Base-by-base conservation (phyloP, 768 basidiomycete species). In the Hygrophoropsis aurantiaca region DNA sequence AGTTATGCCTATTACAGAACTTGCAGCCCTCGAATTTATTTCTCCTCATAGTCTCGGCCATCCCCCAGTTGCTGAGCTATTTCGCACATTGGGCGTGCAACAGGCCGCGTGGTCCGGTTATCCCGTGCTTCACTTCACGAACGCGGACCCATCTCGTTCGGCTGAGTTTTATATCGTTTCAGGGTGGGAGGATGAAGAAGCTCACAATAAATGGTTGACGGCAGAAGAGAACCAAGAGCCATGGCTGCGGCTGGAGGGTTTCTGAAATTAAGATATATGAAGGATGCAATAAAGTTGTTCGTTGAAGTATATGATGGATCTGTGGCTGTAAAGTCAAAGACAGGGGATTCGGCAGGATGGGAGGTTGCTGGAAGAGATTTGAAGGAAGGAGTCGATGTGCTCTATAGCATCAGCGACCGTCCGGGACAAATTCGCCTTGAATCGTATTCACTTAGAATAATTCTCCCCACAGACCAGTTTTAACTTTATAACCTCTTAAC, bases 1-100 rank as follows among this genome's bases (percentile, higher is more conserved):
- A 23, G 13, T 18, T 40, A 75, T 77, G 75, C 51, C 74, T 7
- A 64, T 78, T 48, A 75, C 72, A 27, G 76, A 78, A 60, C 64
- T 74, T 25, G 69, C 67, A 18, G 66, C 58, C 42, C 59, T 79
- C 36, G 58, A 57, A 16, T 57, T 77, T 46, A 52, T 62, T 27
- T 56, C 59, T 8, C 65, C 69, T 0, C 46, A 67, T 42, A 59
- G 58, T 35, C 44, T 65, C 26, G 54, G 64, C 11, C 66, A 66
- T 6, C 56, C 62, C 5, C 46, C 50, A n/a, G 36, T 72, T 34
- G 56, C 50, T 2, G 41, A 56, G 10, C 57, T 69, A 44, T 63
- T 79, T 44, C 43, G 42, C 7, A 62, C 51, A 3, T 56, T 73
- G 1, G 58, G 61, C 6, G 40, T 47, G 6, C 62, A 61, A 48